Evolutionary conservation across 495 filamentous ascomycete species (phyloP), one percentile per base, ranked within the genome.

Genomic region (Aspergillus bridgeri): DNA sequence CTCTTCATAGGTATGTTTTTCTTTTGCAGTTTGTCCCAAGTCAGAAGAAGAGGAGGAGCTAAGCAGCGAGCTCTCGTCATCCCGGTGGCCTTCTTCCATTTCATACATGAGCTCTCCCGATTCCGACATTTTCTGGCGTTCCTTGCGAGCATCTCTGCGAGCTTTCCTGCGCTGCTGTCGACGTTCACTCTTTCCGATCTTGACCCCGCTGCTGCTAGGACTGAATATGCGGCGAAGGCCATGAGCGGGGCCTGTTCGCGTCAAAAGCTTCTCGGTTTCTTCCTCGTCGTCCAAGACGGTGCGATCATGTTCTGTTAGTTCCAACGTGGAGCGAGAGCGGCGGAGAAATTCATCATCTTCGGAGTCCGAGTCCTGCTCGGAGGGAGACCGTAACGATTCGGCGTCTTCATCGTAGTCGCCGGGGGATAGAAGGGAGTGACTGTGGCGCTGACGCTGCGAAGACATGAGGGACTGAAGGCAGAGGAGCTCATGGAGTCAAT

Each of bases 201-300:
- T 77, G n/a, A 81, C 79, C 11, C 64, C 69, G 23, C 68, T 64
- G 21, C 67, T 66, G 43, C 57, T 70, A 15, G 73, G 67, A 23
- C 72, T 76, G 60, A 82, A 81, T 38, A 82, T 73, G 19, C 74
- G 69, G 48, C 76, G 72, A 7, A 82, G 60, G n/a, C 84, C 79
- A 44, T 81, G 70, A 1, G 76, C 65, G 18, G 74, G 72, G 21
- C 83, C 79, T 51, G 78, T 74, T 38, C 72, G 69, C 42, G 83
- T 74, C 42, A 97, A 78, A 45, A 96, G 69, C 59, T 87, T 83
- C 64, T 95, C 92, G 48, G 88, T 76, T 66, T 97, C 92, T 56
- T 96, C 92, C 74, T 98, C 92, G 60, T 94, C 90, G 45, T 88
- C 81, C 57, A 96, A 69, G 0, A 96, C 86, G n/a, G 85, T 79